phyloP scores from a whole-genome alignment of 352 stramenopile genomes.

The Globisporangium abappressorium region DNA sequence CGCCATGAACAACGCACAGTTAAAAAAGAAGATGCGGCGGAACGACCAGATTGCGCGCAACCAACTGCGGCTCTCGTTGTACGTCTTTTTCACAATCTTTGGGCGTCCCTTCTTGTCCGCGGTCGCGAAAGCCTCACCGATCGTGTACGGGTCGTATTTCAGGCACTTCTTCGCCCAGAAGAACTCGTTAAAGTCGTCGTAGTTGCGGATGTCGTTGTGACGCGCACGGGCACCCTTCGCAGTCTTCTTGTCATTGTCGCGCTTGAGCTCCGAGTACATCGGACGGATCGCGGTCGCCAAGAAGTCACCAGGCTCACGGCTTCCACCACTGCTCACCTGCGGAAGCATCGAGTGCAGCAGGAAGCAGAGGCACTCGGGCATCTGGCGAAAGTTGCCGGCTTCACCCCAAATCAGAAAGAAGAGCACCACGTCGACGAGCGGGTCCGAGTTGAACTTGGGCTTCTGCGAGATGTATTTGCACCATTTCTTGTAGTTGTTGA shows the following conservation, averaged over 20 bases:
- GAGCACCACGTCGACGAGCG: constrained; percentile 70
- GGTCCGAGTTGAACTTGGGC: constrained; percentile 72
- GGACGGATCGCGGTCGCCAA: constrained; percentile 72
- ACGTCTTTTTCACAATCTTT: constrained; percentile 83
- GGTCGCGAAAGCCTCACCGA: constrained; percentile 65
- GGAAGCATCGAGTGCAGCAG: constrained; percentile 74
- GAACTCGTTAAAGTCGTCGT: constrained; percentile 89
- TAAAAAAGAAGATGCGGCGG: constrained; percentile 82
- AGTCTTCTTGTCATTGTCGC: constrained; percentile 89
- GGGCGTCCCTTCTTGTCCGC: constrained; percentile 79
- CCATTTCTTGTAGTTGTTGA: constrained; percentile 87
- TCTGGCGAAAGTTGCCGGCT: constrained; percentile 80
- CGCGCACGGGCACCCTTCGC: constrained; percentile 63
- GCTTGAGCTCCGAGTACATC: constrained; percentile 81
- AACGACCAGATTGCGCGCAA: constrained; percentile 73
- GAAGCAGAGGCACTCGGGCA: constrained; percentile 78
- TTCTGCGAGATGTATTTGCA: constrained; percentile 85
- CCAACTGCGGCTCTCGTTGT: constrained; percentile 76
- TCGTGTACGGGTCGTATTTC: constrained; percentile 66
- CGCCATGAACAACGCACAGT: constrained; percentile 68
- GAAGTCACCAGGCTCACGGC: constrained; percentile 61
- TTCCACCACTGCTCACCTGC: constrained; percentile 50
- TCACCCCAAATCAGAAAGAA: constrained; percentile 88
- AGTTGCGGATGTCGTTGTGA: constrained; percentile 80
- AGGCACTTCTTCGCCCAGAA: constrained; percentile 87